Percentiles rank a stretch among this genome's conserved stretches.
Evolutionary conservation across 352 stramenopile genomes (phyloP).

Genomic region (Pythium apleroticum): DNA sequence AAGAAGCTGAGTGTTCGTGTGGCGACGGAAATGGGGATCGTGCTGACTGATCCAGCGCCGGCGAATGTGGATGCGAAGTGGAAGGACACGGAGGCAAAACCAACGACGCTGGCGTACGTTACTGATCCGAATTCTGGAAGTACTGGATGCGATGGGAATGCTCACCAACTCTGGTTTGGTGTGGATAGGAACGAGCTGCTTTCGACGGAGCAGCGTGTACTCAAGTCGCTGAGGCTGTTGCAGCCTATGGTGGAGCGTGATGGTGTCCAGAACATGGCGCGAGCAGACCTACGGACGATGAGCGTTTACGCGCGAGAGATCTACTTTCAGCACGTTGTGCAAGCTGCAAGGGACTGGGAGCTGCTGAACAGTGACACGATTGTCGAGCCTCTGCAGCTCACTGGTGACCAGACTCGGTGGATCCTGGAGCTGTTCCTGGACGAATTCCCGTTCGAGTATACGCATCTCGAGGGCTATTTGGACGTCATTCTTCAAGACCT

Average conservation of each 20-base stretch:
- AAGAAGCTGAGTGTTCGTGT: slow-evolving; percentile 18
- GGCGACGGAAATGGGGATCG: slow-evolving; percentile 28
- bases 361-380: background rate
- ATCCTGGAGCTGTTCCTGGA: slow-evolving; percentile 38
- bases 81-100: background rate
- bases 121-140: background rate
- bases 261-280: background rate
- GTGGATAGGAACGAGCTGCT: background rate
- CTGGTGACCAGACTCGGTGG: slow-evolving; percentile 3
- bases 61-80: slow-evolving; percentile 16
- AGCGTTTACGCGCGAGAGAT: slow-evolving; percentile 27
- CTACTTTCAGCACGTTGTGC: slow-evolving; percentile 20
- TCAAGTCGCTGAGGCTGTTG: background rate
- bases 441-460: slow-evolving; percentile 38
- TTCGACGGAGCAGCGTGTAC: background rate
- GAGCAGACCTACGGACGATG: slow-evolving; percentile 13
- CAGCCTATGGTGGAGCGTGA: background rate
- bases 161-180: too few species aligned
- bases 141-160: background rate
- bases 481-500: slow-evolving; percentile 46
- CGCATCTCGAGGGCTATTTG: slow-evolving; percentile 33
- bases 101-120: background rate
- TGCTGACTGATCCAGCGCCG: slow-evolving; percentile 32
- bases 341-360: background rate
- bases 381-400: background rate